A percentile compares a stretch with the other conserved stretches of the same genome.
Evolutionary conservation across 495 filamentous ascomycete species (phyloP).

Genomic region (Penicillium desertorum): DNA sequence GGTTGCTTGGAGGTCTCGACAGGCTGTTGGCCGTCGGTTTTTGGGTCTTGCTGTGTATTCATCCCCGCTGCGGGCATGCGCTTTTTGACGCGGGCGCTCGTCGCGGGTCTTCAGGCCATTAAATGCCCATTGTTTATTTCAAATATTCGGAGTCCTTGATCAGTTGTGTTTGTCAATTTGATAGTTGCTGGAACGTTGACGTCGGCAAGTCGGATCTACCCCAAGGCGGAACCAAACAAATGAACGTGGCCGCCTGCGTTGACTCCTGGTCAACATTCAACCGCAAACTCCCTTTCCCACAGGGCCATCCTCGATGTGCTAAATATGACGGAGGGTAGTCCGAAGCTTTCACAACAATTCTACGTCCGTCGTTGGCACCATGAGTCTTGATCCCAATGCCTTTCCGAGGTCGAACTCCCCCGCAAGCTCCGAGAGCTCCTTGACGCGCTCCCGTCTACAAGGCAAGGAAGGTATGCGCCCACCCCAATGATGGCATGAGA

Average conservation of each 20-base stretch:
- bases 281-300: conserved; percentile 15
- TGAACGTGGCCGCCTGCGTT: conserved; percentile 33
- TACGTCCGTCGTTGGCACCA: conserved; percentile 45
- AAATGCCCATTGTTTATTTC: conserved; percentile 18
- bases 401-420: conserved; percentile 69
- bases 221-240: conserved; percentile 33
- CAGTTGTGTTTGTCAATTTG: neutral
- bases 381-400: conserved; percentile 69
- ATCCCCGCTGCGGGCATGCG: conserved; percentile 32
- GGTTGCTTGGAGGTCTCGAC: conserved; percentile 11
- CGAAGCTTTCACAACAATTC: conserved; percentile 24
- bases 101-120: conserved; percentile 20
- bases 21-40: conserved; percentile 18
- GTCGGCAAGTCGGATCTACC: conserved; percentile 24
- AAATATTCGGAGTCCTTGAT: neutral
- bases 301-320: conserved; percentile 26
- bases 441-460: conserved; percentile 58
- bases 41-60: conserved; percentile 16
- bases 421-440: conserved; percentile 73
- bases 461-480: conserved; percentile 49
- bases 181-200: conserved; percentile 18
- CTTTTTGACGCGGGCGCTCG: conserved; percentile 26
- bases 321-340: conserved; percentile 42
- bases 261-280: conserved; percentile 24
- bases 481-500: neutral